Base-by-base conservation (phyloP, 371 early-diverging fungal species). In the Mortierella sp. region DNA sequence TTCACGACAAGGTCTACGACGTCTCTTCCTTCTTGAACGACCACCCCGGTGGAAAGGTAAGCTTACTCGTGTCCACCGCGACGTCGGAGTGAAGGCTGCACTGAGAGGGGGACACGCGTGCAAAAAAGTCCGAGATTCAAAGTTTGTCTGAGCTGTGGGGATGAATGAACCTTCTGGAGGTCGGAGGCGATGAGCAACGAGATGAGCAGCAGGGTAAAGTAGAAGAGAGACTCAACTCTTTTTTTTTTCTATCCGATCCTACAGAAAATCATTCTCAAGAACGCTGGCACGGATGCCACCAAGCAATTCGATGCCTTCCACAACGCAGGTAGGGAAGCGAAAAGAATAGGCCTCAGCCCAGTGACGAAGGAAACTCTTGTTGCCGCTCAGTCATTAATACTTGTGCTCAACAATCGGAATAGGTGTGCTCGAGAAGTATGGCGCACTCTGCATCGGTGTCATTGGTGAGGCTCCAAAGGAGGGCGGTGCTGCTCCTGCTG, bases 261-360 rank as follows among this genome's bases (percentile, higher is more conserved):
- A 26, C 70, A 86, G 67, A 87, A 93, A 78, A 87, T 94, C 47
- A 74, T 94, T 6, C 59, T 92, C 38, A 92, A 91, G 79, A 90
- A 90, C 31, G 94, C 92, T 31, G 97, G 97, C 42, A 86, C 80
- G 16, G 96, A 97, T 74, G 95, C 95, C 34, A 85, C 93, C 27
- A 93, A 94, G 79, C 91, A 94, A 80, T 96, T 96, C 78, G 90
- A 93, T 55, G 84, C 90, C 49, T 93, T 95, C 78, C 96, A 96
- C 81, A 89, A 89, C 30, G 41, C 78, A 19, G 71, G 78, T 70
- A 54, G 31, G 19, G 19, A 19, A 14, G 19, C 14, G 10, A 14
- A 14, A 10, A 14, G 7, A 8, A 39, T 39, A 8, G 14, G 7
- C 39, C 8, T 39, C 39, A 39, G 7, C 39, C 39, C 39, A 10